These are phyloP conservation scores for Fagopyrum homotropicum DNA, from an alignment of 148 eudicot genomes.

Conservation along the genomic window DNA sequence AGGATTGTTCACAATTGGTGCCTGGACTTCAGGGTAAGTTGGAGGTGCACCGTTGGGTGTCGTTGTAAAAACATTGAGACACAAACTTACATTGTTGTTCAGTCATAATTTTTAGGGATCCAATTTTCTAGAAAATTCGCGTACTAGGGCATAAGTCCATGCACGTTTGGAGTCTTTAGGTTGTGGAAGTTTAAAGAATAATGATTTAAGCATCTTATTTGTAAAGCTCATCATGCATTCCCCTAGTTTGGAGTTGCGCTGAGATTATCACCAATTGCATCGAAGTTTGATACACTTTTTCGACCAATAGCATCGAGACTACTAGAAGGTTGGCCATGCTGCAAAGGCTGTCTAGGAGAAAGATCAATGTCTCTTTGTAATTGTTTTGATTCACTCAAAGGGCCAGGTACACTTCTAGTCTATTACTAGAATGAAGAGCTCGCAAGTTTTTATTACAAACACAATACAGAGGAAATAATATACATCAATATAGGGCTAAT, in stretches of 20 bases:
- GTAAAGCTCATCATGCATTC: constrained; percentile 59
- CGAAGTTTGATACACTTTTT: constrained; percentile 87
- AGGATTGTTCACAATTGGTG: constrained; percentile 90
- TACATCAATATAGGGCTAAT: not conserved
- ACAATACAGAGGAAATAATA: not conserved
- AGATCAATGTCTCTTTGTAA: constrained; percentile 59
- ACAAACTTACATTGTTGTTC: not conserved
- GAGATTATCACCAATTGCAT: constrained; percentile 81
- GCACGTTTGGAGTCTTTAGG: constrained; percentile 93
- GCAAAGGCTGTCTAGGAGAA: constrained; percentile 87
- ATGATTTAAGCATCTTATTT: constrained; percentile 92
- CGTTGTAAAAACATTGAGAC: constrained; percentile 38
- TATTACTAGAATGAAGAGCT: constrained; percentile 22
- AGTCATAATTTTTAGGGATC: not conserved
- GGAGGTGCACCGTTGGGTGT: constrained; percentile 74
- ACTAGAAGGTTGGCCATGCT: constrained; percentile 59
- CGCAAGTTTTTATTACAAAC: not conserved
- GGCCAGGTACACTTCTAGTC: constrained; percentile 56
- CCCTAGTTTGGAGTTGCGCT: constrained; percentile 57
- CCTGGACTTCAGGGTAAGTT: constrained; percentile 96
- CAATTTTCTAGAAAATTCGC: constrained; percentile 9
- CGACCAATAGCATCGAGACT: constrained; percentile 90
- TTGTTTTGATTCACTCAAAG: constrained; percentile 54
- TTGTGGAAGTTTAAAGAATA: constrained; percentile 76
- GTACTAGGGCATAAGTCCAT: constrained; percentile 79